Conservation (phyloP, 1,284 basidiomycete genomes). For the Earliella scabrosa region DNA sequence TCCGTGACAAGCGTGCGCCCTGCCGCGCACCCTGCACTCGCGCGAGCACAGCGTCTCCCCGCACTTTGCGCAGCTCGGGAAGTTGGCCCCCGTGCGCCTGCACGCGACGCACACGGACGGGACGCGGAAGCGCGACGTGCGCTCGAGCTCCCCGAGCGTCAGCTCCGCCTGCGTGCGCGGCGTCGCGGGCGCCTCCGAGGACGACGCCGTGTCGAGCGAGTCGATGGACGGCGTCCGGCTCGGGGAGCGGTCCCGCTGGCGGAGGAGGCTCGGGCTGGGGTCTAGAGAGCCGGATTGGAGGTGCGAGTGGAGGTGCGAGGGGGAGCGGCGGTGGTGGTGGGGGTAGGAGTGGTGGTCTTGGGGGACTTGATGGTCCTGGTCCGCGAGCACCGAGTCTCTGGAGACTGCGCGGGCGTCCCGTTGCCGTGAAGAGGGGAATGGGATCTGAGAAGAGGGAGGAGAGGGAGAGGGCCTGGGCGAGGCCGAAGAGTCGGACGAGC, state of each 20-base stretch:
- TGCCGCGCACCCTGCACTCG: conserved; percentile 56
- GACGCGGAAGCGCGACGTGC: conserved; percentile 54
- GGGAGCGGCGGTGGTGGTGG: no score
- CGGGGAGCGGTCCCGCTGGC: conserved; percentile 11
- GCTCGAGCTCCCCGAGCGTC: conserved; percentile 57
- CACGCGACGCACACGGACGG: conserved; percentile 57
- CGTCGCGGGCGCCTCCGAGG: conserved; percentile 31
- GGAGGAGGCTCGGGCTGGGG: no score
- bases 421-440: background rate
- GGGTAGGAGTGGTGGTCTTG: background rate
- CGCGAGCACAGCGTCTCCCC: conserved; percentile 72
- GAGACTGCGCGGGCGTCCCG: background rate
- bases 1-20: conserved; percentile 48
- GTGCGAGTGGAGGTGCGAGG: conserved; percentile 4
- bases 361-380: no score
- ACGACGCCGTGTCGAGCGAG: conserved; percentile 35
- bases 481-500: conserved; percentile 14
- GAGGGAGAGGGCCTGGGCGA: conserved; percentile 8
- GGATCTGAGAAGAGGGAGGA: background rate
- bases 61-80: conserved; percentile 68
- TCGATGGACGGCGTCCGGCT: conserved; percentile 33
- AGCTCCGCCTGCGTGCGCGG: conserved; percentile 32
- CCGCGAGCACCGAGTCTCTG: conserved; percentile 6
- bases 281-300: conserved; percentile 9
- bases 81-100: conserved; percentile 58